These are phyloP conservation scores for Myxozyma lipomycoides DNA, from an alignment of 805 yeast species.

Conservation along the genomic window DNA sequence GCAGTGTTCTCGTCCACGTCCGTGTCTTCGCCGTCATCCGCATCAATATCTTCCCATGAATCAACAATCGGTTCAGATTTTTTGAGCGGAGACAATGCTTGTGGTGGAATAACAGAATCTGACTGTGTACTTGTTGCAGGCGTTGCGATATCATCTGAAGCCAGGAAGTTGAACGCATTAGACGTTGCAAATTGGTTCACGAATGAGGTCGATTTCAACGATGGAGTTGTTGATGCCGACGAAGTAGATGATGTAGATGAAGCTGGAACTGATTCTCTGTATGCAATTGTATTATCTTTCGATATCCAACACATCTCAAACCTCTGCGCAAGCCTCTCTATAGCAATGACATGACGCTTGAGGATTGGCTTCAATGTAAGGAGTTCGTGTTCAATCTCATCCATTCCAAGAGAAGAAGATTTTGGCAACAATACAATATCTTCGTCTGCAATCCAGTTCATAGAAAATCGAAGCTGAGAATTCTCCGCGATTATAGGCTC, in stretches of 20 bases:
- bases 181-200: not conserved
- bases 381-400: constrained; percentile 20
- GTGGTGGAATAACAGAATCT: not conserved
- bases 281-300: constrained; percentile 23
- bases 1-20: not conserved
- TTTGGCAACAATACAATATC: constrained; percentile 21
- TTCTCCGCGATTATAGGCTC: constrained; percentile 4
- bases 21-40: constrained; percentile 8
- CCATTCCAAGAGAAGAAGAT: constrained; percentile 6
- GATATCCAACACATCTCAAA: constrained; percentile 26
- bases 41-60: constrained; percentile 28
- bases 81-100: too few relatives aligned
- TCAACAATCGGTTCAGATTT: constrained; percentile 19
- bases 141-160: too few relatives aligned
- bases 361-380: constrained; percentile 14
- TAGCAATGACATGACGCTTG: constrained; percentile 1
- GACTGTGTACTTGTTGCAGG: too few relatives aligned
- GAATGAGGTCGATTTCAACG: not conserved
- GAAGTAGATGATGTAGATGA: not conserved
- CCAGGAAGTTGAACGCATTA: not conserved
- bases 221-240: not conserved
- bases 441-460: constrained; percentile 26
- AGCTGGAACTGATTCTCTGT: constrained; percentile 9
- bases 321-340: constrained; percentile 8
- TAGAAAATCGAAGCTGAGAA: constrained; percentile 10